Evolutionary conservation across 768 basidiomycete species (phyloP).

Genomic region (Leccinum barrowsii): DNA sequence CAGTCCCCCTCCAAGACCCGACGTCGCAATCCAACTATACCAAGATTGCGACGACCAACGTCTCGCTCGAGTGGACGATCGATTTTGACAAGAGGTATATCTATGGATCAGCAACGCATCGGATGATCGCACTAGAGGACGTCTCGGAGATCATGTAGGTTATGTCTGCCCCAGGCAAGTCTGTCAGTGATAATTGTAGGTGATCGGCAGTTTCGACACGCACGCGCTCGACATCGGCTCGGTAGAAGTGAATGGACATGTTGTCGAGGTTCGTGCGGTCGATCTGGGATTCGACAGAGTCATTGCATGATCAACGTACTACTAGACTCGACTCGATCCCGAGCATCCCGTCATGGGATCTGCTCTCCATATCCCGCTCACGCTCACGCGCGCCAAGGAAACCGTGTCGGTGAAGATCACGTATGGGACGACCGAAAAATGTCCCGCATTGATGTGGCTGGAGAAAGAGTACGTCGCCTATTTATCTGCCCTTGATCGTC

Average conservation of each 20-base stretch:
- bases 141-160: constrained; percentile 43
- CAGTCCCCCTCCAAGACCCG: constrained; percentile 31
- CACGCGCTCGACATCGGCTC: constrained; percentile 49
- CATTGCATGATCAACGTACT: not conserved
- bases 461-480: constrained; percentile 57
- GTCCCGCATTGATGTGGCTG: constrained; percentile 86
- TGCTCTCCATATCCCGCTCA: constrained; percentile 61
- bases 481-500: not conserved
- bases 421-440: constrained; percentile 72
- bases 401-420: constrained; percentile 46
- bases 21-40: constrained; percentile 59
- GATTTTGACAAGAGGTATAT: constrained; percentile 49
- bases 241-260: constrained; percentile 47
- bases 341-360: constrained; percentile 76
- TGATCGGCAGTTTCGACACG: constrained; percentile 47
- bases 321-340: constrained; percentile 50
- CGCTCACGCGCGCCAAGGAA: constrained; percentile 35
- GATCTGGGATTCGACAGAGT: not conserved
- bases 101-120: constrained; percentile 46
- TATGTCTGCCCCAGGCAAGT: not conserved
- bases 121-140: constrained; percentile 36
- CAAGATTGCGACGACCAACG: constrained; percentile 43
- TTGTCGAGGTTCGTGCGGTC: constrained; percentile 41
- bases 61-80: constrained; percentile 54
- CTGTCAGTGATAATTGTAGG: not conserved